Evolutionary conservation across 257 asterid species (phyloP), one percentile per base, ranked within the genome.

Genomic region (Galeopsis tetrahit): DNA sequence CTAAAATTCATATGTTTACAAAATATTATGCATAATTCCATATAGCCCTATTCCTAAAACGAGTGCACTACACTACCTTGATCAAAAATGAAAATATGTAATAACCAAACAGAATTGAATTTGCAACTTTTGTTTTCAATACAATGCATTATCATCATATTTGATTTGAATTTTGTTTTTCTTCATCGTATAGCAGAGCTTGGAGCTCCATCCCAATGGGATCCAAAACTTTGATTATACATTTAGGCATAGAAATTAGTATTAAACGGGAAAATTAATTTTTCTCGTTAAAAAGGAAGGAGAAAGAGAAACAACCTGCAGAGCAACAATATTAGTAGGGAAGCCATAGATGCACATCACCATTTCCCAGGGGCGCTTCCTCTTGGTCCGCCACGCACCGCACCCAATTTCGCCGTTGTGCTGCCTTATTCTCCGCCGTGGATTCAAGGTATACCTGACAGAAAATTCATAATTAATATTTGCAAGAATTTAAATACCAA

Each of bases 361-460:
- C 99, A 95, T 90, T 77, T 95, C 99, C 99, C 98, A 95, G 0
- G 99, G 99, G n/a, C 98, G 95, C 79, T 76, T 85, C 77, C 52
- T 82, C 94, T 95, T 92, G 4, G 99, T 95, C 81, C 96, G 82
- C 82, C 78, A 76, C 4, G 98, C 99, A 21, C 99, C 99, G 46
- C 94, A 66, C 75, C 86, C 74, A 31, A 84, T 85, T 70, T 90
- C 97, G 66, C 99, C 97, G 74, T 95, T 95, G 85, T 92, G 99
- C 83, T 92, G 99, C 85, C 97, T 82, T 58, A 95, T 91, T 78
- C 99, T 84, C 71, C 98, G 85, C 67, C 88, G 82, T 7, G 99
- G 99, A 63, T 95, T 88, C 78, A 95, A 90, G 17, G 98, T 95
- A 71, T 75, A 95, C 69, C 98, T 89, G 68, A 15, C 13, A 65